Evolutionary conservation across 2,329 filamentous ascomycete species (phyloP), one percentile per base, ranked within the genome.

Genomic region (Esteya vermicola): DNA sequence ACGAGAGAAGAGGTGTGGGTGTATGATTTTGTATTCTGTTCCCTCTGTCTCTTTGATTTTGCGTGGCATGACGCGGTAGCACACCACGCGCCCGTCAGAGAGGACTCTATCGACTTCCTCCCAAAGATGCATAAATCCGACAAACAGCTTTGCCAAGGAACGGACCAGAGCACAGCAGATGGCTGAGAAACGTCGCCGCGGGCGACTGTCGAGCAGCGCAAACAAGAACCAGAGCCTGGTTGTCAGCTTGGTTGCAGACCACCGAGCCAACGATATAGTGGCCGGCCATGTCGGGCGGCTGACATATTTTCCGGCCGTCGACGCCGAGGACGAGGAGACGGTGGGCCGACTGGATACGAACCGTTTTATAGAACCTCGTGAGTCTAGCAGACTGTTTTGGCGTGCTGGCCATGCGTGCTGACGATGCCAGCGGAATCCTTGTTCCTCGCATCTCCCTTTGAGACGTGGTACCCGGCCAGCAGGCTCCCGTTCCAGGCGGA

Each of bases 231-330:
- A n/a, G n/a, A n/a, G n/a, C n/a, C n/a, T n/a, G n/a, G n/a, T 41
- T 2, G 31, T 41, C 26, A 40, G 42, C 14, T 33, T 48, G 16
- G 44, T 48, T 12, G 39, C 37, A 5, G 44, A 70, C 41, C 57
- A 56, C 40, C 54, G 59, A 31, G 52, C 59, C 28, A 60, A 57
- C 48, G 61, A 68, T 57, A 60, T 73, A 38, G 59, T 64, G 40
- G 67, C 65, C 49, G 72, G 72, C 54, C 67, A 72, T 50, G 60
- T 68, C 43, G 72, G 71, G 43, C 57, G 61, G 41, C 52, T 66
- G 32, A 55, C 56, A 7, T 76, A 75, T 47, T 48, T 57, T 41
- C 45, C 50, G 39, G 47, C 51, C 12, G 51, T 54, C 5, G 36
- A 47, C 10, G 43, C 38, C n/a, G 20, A 36, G 6, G 6, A 28